Base-by-base conservation (phyloP, 352 stramenopile species). In the Phytophthora pisi region DNA sequence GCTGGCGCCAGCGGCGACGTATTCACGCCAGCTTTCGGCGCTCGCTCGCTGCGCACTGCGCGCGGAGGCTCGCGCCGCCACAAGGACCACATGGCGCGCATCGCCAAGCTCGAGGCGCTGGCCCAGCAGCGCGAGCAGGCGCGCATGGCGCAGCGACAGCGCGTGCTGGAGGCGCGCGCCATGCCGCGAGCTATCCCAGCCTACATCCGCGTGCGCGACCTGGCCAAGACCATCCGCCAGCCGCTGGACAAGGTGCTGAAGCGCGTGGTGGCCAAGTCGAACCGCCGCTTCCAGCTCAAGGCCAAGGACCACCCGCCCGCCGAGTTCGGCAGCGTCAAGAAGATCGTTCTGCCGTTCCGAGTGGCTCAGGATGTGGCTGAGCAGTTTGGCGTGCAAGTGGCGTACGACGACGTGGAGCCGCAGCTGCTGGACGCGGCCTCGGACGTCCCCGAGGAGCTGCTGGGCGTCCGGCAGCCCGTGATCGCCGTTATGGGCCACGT, bases 401-500 rank as follows among this genome's bases (percentile, higher is more conserved):
- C 67, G 2, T 93, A 89, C 55, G 79, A 94, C 26, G 73, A 89
- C 8, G 67, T 92, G 3, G 88, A 95, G 57, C 84, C 84, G 0
- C 58, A 59, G 45, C 67, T 90, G 11, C 68, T 65, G 26, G 64
- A 72, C 30, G 47, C 60, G 5, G 45, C 51, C n/a, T 15, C 42
- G 13, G 34, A 36, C 20, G 34, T 24, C 10, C 79, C 77, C 4
- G 50, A 85, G 26, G 49, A 62, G 16, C 15, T 59, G 0, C n/a
- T 72, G 57, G 60, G 58, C 20, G 68, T 82, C 40, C 82, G 97
- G 26, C 79, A 96, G 18, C 98, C 98, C 5, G 97, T 99, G 50
- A 97, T 99, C 34, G 98, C 97, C 8, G 98, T 99, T 40, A 99
- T 99, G 97, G 98, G 98, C 38, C 98, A 99, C 75, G 98, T 99